Conservation (phyloP, 495 filamentous ascomycete species). For the Neurospora sp. region DNA sequence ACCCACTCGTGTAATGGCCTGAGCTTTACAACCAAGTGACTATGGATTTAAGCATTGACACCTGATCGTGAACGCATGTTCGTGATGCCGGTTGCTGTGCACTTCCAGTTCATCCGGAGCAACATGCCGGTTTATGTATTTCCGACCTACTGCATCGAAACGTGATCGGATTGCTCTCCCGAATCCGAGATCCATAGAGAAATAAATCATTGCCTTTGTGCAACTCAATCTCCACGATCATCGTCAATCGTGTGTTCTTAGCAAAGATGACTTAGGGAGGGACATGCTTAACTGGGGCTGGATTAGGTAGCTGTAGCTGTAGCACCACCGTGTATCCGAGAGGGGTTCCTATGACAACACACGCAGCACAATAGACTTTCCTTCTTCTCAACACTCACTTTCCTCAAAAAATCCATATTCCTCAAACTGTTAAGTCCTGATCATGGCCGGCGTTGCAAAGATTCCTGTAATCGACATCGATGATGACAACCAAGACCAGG, state of each 20-base stretch:
- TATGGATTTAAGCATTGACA: neutral
- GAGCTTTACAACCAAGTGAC: neutral
- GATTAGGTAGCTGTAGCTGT: neutral
- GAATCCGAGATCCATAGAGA: neutral
- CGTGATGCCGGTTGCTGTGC: neutral
- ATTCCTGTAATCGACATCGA: constrained; percentile 80
- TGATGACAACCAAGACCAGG: constrained; percentile 32
- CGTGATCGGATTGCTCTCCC: neutral
- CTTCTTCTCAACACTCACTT: neutral
- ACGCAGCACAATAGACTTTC: neutral
- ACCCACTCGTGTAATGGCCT: neutral
- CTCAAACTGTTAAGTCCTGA: neutral
- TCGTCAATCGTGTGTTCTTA: neutral
- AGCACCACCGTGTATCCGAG: neutral
- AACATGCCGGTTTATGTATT: neutral
- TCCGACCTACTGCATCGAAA: neutral
- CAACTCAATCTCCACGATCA: neutral
- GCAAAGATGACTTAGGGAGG: neutral
- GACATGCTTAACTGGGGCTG: neutral
- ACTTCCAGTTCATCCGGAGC: neutral
- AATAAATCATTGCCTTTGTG: neutral
- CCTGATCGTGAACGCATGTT: neutral
- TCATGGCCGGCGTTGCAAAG: constrained; percentile 38
- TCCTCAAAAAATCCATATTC: neutral
- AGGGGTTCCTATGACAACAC: neutral